phyloP scores from a whole-genome alignment of 192 early-diverging fungal genomes.

The Backusella luteola region DNA sequence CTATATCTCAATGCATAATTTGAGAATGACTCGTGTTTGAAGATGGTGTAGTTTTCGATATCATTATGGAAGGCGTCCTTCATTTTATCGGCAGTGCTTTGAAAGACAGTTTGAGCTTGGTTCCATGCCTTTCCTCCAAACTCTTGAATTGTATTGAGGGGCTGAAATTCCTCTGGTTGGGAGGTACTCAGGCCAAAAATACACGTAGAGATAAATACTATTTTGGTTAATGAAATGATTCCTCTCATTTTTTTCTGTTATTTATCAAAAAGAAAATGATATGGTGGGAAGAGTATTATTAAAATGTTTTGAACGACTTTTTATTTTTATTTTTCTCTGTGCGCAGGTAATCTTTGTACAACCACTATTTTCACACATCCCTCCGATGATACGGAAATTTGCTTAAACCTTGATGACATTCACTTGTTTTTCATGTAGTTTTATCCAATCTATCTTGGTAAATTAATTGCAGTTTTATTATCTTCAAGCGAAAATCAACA shows the following conservation, averaged over 20 bases:
- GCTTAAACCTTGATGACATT: neutral
- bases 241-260: neutral
- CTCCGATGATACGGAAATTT: neutral
- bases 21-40: slow-evolving; percentile 64
- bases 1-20: slow-evolving; percentile 73
- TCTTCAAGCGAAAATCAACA: too few species aligned
- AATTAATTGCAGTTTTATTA: neutral
- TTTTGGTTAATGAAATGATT: neutral
- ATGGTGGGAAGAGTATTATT: neutral
- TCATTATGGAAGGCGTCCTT: neutral
- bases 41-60: slow-evolving; percentile 37
- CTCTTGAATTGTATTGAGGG: neutral
- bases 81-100: slow-evolving; percentile 16
- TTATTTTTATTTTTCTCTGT: neutral
- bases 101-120: slow-evolving; percentile 27
- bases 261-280: neutral
- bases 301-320: neutral
- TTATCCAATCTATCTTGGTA: neutral
- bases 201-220: neutral
- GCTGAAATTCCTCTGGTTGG: neutral
- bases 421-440: too few species aligned
- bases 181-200: neutral
- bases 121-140: neutral
- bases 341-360: neutral
- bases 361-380: neutral